Evolutionary conservation across 1,284 basidiomycete genomes (phyloP), one percentile per base, ranked within the genome.

Genomic region (Neolentinus lepideus): DNA sequence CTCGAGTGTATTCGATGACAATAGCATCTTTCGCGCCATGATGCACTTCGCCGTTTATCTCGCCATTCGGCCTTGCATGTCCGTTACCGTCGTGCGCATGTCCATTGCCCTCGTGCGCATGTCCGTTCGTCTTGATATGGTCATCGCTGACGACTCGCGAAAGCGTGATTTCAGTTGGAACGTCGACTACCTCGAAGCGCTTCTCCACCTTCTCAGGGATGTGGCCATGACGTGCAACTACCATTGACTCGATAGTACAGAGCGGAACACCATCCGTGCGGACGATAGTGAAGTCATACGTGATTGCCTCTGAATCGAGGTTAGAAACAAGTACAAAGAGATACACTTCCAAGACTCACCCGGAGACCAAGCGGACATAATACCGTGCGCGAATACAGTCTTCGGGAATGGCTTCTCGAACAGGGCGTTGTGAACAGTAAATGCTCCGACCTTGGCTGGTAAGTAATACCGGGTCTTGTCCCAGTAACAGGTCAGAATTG

Each of bases 401-500:
- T 53, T 43, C 16, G 61, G 63, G 54, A 63, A 59, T 11, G 55
- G 57, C 11, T 54, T 56, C 1, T 46, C 50, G 8, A 52, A 21
- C 16, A 64, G 54, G 0, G 59, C 55, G 31, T 63, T 56, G 51
- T 65, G 59, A 11, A 65, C 31, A 2, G 59, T 59, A 27, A 66
- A 45, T 19, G 54, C 56, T 3, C 56, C 56, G 25, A 67, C 50
- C 19, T 55, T 58, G 2, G 68, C 62, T 1, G 70, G 71, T 2
- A 72, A 63, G 57, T 67, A 71, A 55, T 71, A 71, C 1, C 59
- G 54, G 16, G 64, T 58, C 3, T 55, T 54, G 53, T 70, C 64
- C 10, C 53, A 51, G 51, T 60, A 63, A 2, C 60, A 62, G 4
- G 63, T 67, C 19, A 73, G 52, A 0, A 51, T 36, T 0, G 65